A percentile compares a stretch with the other conserved stretches of the same genome.
Evolutionary conservation across 371 early-diverging fungal species (phyloP).

Genomic region (Apophysomyces trapeziformis): DNA sequence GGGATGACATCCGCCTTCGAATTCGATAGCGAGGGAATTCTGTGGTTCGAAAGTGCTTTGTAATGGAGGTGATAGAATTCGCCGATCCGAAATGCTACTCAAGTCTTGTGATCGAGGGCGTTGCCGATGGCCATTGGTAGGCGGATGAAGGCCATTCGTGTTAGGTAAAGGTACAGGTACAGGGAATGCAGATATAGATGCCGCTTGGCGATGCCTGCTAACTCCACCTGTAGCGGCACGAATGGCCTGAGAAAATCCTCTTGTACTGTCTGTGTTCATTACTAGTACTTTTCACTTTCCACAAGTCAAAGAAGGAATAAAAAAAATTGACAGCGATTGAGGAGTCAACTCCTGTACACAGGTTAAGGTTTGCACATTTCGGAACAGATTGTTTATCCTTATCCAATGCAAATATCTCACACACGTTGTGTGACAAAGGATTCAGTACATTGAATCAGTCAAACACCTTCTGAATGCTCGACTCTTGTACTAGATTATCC

Average conservation of each 20-base stretch:
- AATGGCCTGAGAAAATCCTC: conserved; percentile 1
- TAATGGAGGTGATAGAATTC: background rate
- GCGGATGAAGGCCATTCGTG: too few species aligned
- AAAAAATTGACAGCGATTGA: conserved; percentile 8
- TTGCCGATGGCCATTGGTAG: background rate
- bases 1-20: conserved; percentile 33
- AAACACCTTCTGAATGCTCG: too few species aligned
- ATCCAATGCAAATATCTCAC: too few species aligned
- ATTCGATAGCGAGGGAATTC: conserved; percentile 24
- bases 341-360: background rate
- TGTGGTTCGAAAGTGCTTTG: conserved; percentile 5
- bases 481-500: too few species aligned
- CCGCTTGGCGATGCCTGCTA: conserved; percentile 10
- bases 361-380: background rate
- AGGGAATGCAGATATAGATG: conserved; percentile 19
- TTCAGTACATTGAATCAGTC: too few species aligned
- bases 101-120: conserved; percentile 6
- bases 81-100: background rate
- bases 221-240: conserved; percentile 3
- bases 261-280: conserved; percentile 8
- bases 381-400: too few species aligned
- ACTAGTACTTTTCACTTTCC: background rate
- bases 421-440: too few species aligned
- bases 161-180: conserved; percentile 1
- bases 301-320: background rate